Conservation (phyloP, 208 protist genomes). For the Herpetomonas samuelpessoai region DNA sequence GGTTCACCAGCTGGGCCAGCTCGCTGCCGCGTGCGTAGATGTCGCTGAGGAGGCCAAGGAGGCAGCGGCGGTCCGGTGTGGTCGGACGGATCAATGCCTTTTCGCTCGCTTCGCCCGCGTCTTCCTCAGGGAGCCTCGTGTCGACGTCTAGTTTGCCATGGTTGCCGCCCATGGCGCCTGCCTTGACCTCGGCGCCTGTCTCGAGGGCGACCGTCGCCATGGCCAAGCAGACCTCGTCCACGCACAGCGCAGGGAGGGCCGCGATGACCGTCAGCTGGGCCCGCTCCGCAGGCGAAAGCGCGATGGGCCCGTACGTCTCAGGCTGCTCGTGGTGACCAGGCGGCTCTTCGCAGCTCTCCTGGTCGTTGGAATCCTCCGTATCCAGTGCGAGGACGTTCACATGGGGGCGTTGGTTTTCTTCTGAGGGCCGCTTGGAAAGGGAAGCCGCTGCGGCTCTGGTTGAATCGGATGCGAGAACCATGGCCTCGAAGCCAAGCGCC, state of each 20-base stretch:
- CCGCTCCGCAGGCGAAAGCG: conserved; percentile 53
- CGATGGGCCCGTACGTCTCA: conserved; percentile 15
- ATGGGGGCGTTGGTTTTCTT: not conserved
- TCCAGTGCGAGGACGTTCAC: not conserved
- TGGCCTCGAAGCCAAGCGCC: conserved; percentile 35
- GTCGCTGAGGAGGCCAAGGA: conserved; percentile 26
- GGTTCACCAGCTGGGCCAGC: conserved; percentile 40
- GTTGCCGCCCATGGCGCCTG: no score
- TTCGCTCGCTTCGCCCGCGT: not conserved
- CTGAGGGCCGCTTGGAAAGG: not conserved
- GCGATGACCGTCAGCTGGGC: conserved; percentile 56
- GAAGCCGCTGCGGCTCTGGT: not conserved
- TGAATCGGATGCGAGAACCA: conserved; percentile 10
- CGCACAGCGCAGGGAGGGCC: conserved; percentile 62
- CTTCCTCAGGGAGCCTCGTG: no score
- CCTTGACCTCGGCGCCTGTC: not conserved
- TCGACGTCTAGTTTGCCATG: no score
- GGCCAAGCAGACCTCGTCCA: conserved; percentile 71
- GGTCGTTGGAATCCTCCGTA: not conserved
- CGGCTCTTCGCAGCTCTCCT: not conserved
- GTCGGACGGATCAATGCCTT: conserved; percentile 32
- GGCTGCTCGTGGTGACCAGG: not conserved
- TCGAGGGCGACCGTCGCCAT: conserved; percentile 57
- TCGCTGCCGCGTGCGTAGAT: conserved; percentile 33
- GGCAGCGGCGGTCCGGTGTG: conserved; percentile 38